Base-by-base conservation (phyloP, 805 yeast genomes). In the Myxozyma nipponensis region DNA sequence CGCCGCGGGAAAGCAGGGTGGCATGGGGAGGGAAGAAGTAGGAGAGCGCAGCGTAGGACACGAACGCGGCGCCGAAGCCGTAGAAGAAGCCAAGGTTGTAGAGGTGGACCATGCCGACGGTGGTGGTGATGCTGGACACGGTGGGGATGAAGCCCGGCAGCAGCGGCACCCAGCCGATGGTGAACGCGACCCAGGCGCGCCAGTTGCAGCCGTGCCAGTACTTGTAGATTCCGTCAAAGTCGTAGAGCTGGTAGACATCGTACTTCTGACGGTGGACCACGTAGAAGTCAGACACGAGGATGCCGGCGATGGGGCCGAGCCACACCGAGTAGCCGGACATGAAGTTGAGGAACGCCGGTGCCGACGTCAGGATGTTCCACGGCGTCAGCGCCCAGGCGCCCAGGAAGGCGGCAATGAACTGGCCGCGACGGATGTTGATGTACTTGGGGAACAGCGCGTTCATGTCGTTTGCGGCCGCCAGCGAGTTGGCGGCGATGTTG, bases 391-490 rank as follows among this genome's bases (percentile, higher is more conserved):
- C 66, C 34, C 71, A 70, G 66, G 64, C 15, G 69, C 66, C 51
- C 17, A 70, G 53, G 26, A 63, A 37, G 34, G 63, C 65, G 21
- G 70, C 71, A 46, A 75, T 57, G 60, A 68, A 66, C 23, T 78
- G 74, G 30, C 81, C 82, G 35, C 95, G 77, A 65, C 95, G 74
- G 61, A 87, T 85, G 64, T 69, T 75, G 52, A 76, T 57, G 63
- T 66, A 74, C 36, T 70, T 67, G 2, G 80, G 80, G 46, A 72
- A 62, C 58, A 75, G 60, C 0, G 47, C 48, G 42, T 55, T 44
- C 10, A 49, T 18, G 47, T 70, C 75, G 5, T 71, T 71, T 42
- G 72, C 73, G 46, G 69, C 67, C 3, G 72, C 67, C 37, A 70
- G 65, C 22, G 73, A 71, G 60, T 70, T 70, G 39, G 73, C 73